Conservation (phyloP, 371 early-diverging fungal species). For the Batrachochytrium dendrobatidis region DNA sequence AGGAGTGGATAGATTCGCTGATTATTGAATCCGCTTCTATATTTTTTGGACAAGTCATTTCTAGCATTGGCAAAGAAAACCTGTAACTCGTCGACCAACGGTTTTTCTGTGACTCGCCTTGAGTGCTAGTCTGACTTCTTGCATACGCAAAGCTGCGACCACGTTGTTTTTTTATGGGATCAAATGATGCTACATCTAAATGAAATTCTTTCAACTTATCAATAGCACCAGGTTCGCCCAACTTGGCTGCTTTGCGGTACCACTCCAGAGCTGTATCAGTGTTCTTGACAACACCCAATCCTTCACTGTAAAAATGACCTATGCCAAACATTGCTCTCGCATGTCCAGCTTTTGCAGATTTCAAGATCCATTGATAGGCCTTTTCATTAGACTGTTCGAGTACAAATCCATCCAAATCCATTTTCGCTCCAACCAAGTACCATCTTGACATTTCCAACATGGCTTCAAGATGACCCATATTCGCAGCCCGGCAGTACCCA, state of each 20-base stretch:
- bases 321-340: slow-evolving; percentile 63
- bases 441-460: slow-evolving; percentile 88
- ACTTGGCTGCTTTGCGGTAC: slow-evolving; percentile 33
- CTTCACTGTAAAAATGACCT: slow-evolving; percentile 40
- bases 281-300: slow-evolving; percentile 25
- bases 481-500: slow-evolving; percentile 76
- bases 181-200: too few species aligned
- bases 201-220: too few species aligned
- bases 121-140: too few species aligned
- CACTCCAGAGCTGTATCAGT: slow-evolving; percentile 12
- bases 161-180: too few species aligned
- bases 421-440: slow-evolving; percentile 72
- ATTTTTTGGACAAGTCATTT: too few species aligned
- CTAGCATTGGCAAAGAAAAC: too few species aligned
- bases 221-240: slow-evolving; percentile 29
- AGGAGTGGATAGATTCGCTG: too few species aligned
- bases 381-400: slow-evolving; percentile 65
- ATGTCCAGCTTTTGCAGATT: slow-evolving; percentile 63
- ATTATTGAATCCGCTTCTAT: too few species aligned
- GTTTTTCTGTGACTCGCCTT: too few species aligned
- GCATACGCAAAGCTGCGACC: too few species aligned
- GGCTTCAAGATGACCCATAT: slow-evolving; percentile 79
- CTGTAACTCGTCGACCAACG: too few species aligned
- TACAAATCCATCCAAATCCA: slow-evolving; percentile 13
- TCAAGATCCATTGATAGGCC: slow-evolving; percentile 73